Evolutionary conservation across 345 rosid genomes (phyloP).

Genomic region (Citrus medica): DNA sequence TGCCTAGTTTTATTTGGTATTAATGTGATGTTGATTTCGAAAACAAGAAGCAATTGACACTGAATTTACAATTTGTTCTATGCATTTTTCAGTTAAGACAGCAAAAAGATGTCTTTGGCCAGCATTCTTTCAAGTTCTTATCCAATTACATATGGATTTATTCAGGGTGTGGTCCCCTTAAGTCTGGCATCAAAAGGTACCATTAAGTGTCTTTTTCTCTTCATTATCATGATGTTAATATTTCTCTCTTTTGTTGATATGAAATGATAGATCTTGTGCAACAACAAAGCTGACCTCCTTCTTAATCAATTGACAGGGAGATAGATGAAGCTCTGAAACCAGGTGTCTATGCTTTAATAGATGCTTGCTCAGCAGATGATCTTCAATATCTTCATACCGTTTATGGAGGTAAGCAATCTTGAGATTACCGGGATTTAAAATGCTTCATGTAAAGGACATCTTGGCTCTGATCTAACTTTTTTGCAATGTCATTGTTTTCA

Average conservation of each 20-base stretch:
- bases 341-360: slow-evolving; percentile 85
- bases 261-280: neutral
- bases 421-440: neutral
- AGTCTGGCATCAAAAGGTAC: slow-evolving; percentile 79
- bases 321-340: slow-evolving; percentile 86
- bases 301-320: slow-evolving; percentile 53
- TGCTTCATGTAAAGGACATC: neutral
- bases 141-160: slow-evolving; percentile 69
- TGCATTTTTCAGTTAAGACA: slow-evolving; percentile 63
- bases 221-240: neutral
- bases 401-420: slow-evolving; percentile 65
- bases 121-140: slow-evolving; percentile 74
- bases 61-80: neutral
- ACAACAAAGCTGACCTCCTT: slow-evolving; percentile 5
- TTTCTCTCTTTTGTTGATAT: neutral
- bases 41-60: neutral
- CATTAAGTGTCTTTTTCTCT: neutral
- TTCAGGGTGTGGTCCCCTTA: slow-evolving; percentile 72
- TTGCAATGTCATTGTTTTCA: slow-evolving; percentile 25
- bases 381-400: slow-evolving; percentile 82
- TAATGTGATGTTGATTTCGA: neutral
- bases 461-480: slow-evolving; percentile 3
- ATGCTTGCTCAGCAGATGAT: slow-evolving; percentile 72
- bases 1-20: neutral
- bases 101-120: slow-evolving; percentile 69